Percentiles rank a stretch among this genome's conserved stretches.
Conservation (phyloP, 257 asterid genomes). For the Rehmannia glutinosa region DNA sequence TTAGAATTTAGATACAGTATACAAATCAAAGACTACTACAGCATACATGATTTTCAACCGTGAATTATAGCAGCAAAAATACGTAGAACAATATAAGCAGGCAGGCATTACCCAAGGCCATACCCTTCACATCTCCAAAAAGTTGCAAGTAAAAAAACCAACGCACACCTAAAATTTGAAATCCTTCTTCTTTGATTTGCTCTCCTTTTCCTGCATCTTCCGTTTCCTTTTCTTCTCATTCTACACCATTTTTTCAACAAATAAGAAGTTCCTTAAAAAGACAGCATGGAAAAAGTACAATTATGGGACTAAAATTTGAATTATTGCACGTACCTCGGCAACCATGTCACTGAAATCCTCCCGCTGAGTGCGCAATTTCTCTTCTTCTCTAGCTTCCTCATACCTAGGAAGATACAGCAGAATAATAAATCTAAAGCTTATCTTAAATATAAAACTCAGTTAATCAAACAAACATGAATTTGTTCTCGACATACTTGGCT, state of each 20-base stretch:
- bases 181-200: constrained; percentile 89
- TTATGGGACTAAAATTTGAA: neutral
- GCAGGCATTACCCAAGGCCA: neutral
- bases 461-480: neutral
- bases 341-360: constrained; percentile 99
- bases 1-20: no score
- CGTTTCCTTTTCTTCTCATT: constrained; percentile 87
- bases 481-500: constrained; percentile 54
- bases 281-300: neutral
- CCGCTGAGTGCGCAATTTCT: constrained; percentile 68
- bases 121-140: neutral
- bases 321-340: constrained; percentile 60
- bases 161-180: constrained; percentile 58
- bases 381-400: constrained; percentile 98
- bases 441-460: neutral
- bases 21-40: neutral
- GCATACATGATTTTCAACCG: neutral
- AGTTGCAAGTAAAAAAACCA: neutral
- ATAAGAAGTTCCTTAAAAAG: neutral
- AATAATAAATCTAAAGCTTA: neutral
- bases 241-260: constrained; percentile 32
- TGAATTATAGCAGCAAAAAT: constrained; percentile 7
- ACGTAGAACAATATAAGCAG: constrained; percentile 3
- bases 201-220: constrained; percentile 89
- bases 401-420: constrained; percentile 39